These are phyloP conservation scores for Aspergillus avenaceus DNA, from an alignment of 495 filamentous ascomycete species.

Conservation along the genomic window DNA sequence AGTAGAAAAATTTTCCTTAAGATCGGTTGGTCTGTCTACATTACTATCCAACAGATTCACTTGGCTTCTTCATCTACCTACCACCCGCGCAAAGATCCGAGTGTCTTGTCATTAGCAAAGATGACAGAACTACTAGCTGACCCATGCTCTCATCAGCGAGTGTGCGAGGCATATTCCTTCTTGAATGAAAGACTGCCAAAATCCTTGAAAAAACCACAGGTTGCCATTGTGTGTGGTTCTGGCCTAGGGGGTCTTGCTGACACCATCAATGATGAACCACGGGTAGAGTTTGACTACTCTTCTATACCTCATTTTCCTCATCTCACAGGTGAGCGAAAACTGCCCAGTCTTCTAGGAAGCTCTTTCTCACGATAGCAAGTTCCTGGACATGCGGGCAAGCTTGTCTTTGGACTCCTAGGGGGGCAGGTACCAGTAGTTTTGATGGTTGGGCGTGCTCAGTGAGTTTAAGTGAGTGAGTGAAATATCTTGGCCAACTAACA, in stretches of 20 bases:
- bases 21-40: no score
- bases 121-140: constrained; percentile 13
- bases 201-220: constrained; percentile 46
- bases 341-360: background rate
- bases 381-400: constrained; percentile 67
- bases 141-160: constrained; percentile 27
- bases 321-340: constrained; percentile 52
- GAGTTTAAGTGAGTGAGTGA: background rate
- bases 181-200: constrained; percentile 39
- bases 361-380: constrained; percentile 36
- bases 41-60: no score
- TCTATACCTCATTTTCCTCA: constrained; percentile 64
- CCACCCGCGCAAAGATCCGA: no score
- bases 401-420: constrained; percentile 65
- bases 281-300: constrained; percentile 56
- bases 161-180: constrained; percentile 35
- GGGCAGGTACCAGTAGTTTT: constrained; percentile 57
- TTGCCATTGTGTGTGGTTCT: constrained; percentile 73
- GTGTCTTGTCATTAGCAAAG: background rate
- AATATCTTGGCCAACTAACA: background rate
- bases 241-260: constrained; percentile 65
- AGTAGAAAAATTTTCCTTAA: no score
- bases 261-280: constrained; percentile 49
- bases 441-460: constrained; percentile 75
- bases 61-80: no score